Conservation (phyloP, 192 early-diverging fungal species). For the Backusella morwellensis region DNA sequence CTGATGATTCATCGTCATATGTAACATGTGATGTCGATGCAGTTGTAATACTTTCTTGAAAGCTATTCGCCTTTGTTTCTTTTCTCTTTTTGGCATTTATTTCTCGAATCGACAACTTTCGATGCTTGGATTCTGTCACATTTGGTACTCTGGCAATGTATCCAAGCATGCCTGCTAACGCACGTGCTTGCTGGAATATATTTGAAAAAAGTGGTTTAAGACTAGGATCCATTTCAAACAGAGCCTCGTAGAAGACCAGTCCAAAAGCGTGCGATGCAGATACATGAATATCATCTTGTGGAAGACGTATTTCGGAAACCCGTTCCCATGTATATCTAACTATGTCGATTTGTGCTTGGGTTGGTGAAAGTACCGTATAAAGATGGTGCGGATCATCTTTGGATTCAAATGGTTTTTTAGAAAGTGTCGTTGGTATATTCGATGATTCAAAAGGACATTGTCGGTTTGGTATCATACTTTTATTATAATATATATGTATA, state of each 20-base stretch:
- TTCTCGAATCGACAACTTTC: background rate
- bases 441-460: background rate
- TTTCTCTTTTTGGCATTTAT: conserved; percentile 11
- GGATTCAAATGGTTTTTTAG: background rate
- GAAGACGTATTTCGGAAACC: conserved; percentile 19
- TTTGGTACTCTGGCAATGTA: conserved; percentile 11
- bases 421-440: background rate
- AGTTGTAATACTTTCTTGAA: background rate
- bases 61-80: background rate
- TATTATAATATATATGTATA: background rate
- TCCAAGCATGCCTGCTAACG: conserved; percentile 20
- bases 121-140: background rate
- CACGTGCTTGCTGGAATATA: conserved; percentile 24
- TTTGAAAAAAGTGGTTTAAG: conserved; percentile 16
- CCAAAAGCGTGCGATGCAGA: conserved; percentile 23
- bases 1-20: background rate
- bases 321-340: conserved; percentile 16
- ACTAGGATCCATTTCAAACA: conserved; percentile 13
- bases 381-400: background rate
- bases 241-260: conserved; percentile 19
- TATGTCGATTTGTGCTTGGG: conserved; percentile 17
- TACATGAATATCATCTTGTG: conserved; percentile 11
- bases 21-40: background rate
- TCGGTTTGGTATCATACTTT: background rate
- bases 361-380: background rate